Evolutionary conservation across 2,329 filamentous ascomycete genomes (phyloP), one percentile per base, ranked within the genome.

Genomic region (Bipolaris bicolor): DNA sequence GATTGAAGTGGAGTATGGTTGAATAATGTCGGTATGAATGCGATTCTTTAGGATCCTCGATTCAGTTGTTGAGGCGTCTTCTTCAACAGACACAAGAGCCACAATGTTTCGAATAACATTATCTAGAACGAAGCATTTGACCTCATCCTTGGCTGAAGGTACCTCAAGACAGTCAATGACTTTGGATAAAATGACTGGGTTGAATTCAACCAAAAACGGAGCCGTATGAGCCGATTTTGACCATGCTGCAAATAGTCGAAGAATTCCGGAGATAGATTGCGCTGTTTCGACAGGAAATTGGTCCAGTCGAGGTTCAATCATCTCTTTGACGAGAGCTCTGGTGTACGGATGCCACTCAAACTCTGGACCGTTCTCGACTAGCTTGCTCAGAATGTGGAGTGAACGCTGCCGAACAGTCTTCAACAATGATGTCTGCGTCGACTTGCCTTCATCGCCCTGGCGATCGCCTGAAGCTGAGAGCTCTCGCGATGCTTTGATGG

Each of bases 261-360:
- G 83, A 39, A 92, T 84, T 15, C 89, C 90, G 2, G 95, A 98
- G 7, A 97, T 82, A 13, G 92, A 91, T 72, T 99, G 93, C 0
- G 92, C 90, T 41, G 91, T 97, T 78, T 99, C 95, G 5, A 85
- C 82, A 0, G 92, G 86, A 52, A 99, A 85, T 55, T 90, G 91
- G 2, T 89, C 84, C 16, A 98, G 80, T 63, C 92, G 85, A 16
- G 91, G 91, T 49, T 86, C 86, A 44, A 99, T 83, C 24, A 96
- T 80, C 69, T 97, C 88, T 26, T 84, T 80, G 51, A 95, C 86
- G 49, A 98, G 88, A 0, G 84, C 76, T 7, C 85, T 82, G 36
- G 90, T 84, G 72, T 93, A 96, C 1, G 83, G 80, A 1, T 81
- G 81, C 90, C 93, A 96, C 49, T 90, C 83, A 60, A 89, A 89